A percentile compares a stretch with the other conserved stretches of the same genome.
phyloP scores from a whole-genome alignment of 495 filamentous ascomycete species.

The Aspergillus saccharolyticus region DNA sequence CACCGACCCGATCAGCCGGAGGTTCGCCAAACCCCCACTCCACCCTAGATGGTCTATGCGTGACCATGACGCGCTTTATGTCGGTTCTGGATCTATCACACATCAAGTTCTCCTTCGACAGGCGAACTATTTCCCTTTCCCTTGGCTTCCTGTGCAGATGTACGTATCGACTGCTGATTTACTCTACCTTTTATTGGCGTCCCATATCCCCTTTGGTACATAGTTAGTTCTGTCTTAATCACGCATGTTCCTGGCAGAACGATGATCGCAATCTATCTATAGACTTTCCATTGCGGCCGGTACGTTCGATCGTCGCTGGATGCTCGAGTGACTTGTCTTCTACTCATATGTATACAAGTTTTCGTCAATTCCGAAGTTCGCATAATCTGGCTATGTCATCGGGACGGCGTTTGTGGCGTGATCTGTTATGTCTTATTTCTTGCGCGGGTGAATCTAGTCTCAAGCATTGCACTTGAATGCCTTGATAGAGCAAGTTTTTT shows the following conservation, averaged over 20 bases:
- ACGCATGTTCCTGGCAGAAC: neutral
- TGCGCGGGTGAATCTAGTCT: neutral
- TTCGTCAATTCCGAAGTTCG: neutral
- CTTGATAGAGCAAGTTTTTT: neutral
- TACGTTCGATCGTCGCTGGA: neutral
- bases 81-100: neutral
- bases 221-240: conserved; percentile 5
- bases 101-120: neutral
- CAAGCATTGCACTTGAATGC: neutral
- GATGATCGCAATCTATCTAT: neutral
- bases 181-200: conserved; percentile 12
- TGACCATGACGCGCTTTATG: neutral
- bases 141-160: neutral
- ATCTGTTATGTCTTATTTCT: neutral
- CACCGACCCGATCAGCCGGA: conserved; percentile 23
- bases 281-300: neutral
- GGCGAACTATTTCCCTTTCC: conserved; percentile 10
- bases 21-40: conserved; percentile 39
- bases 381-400: neutral
- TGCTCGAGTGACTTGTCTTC: neutral
- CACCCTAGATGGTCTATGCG: conserved; percentile 24
- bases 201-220: conserved; percentile 18
- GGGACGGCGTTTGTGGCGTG: neutral
- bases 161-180: conserved; percentile 12
- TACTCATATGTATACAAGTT: neutral